A percentile compares a stretch with the other conserved stretches of the same genome.
Conservation (phyloP, 106 monocot species). For the Allium cepa region DNA sequence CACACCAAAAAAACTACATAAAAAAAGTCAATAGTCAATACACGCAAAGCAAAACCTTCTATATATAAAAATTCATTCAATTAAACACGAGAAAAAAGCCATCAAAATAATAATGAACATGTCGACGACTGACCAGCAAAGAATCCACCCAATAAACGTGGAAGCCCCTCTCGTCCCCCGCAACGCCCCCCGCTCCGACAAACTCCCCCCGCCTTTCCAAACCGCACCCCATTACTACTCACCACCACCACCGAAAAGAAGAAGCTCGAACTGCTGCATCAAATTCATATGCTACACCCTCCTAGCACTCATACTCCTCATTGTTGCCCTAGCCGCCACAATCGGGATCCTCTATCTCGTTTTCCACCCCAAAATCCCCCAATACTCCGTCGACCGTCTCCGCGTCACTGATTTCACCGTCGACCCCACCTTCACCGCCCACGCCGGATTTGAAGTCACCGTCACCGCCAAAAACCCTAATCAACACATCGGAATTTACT, state of each 20-base stretch:
- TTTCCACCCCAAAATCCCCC: slow-evolving; percentile 67
- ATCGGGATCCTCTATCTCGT: slow-evolving; percentile 64
- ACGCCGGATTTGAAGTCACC: slow-evolving; percentile 40
- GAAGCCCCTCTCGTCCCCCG: slow-evolving; percentile 11
- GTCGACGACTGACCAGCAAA: neutral
- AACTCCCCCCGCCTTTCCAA: slow-evolving; percentile 13
- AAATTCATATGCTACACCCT: slow-evolving; percentile 67
- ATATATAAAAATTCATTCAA: no score
- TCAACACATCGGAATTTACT: slow-evolving; percentile 79
- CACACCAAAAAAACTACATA: no score
- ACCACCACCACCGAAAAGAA: slow-evolving; percentile 8
- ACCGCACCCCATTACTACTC: slow-evolving; percentile 15
- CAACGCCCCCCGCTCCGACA: slow-evolving; percentile 10
- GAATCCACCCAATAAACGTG: slow-evolving; percentile 32
- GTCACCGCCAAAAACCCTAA: slow-evolving; percentile 81
- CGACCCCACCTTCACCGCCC: slow-evolving; percentile 26
- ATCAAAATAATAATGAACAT: no score
- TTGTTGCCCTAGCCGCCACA: slow-evolving; percentile 42
- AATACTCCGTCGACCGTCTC: slow-evolving; percentile 71
- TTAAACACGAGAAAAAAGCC: no score
- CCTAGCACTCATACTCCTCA: slow-evolving; percentile 39
- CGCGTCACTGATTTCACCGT: slow-evolving; percentile 40
- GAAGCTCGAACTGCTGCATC: slow-evolving; percentile 20
- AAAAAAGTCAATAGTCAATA: no score
- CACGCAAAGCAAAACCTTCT: no score